Evolutionary conservation across 441 rosid genomes (phyloP), one percentile per base, ranked within the genome.

Genomic region (Monsonia emarginata): DNA sequence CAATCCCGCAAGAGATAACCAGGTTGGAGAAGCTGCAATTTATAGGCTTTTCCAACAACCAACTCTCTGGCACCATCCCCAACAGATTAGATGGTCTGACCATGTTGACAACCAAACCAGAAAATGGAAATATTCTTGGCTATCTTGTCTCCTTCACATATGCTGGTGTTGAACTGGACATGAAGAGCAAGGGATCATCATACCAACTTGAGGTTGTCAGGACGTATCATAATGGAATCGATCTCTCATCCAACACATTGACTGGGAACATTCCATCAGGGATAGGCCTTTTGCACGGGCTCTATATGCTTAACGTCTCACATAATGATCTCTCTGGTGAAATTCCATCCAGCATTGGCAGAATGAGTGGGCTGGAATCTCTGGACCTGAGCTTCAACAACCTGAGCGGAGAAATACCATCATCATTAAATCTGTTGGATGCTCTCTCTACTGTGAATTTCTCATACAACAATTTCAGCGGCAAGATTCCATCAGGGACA

Each of bases 351-450:
- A 27, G 61, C 69, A 50, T 65, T 18, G 61, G 69, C 19, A 50
- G 34, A 14, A 52, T 65, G 61, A 27, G 69, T 2, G 57, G 68
- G 32, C 28, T 50, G 57, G 68, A 65, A 14, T 48, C 58, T 1
- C 67, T 65, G 7, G 68, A 65, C 60, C 40, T 65, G 16, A 65
- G 68, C 31, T 65, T 65, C 68, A 65, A 65, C 25, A 31, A 65
- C 22, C 27, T 52, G 4, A 52, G 27, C 4, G 58, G 58, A 21
- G 14, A 1, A 7, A 52, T 52, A 26, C 58, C 68, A 3, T n/a
- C 1, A 16, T 13, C 68, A 50, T 28, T 65, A 18, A 65, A 52
- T 50, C 22, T 30, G 40, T 22, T 65, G 32, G 68, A 65, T 27
- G 50, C 40, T 28, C 68, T 65, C 25, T n/a, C 40, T 32, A 14